These are phyloP conservation scores for Gracilaria domingensis DNA, from an alignment of 23 red algal genomes.

Conservation along the genomic window DNA sequence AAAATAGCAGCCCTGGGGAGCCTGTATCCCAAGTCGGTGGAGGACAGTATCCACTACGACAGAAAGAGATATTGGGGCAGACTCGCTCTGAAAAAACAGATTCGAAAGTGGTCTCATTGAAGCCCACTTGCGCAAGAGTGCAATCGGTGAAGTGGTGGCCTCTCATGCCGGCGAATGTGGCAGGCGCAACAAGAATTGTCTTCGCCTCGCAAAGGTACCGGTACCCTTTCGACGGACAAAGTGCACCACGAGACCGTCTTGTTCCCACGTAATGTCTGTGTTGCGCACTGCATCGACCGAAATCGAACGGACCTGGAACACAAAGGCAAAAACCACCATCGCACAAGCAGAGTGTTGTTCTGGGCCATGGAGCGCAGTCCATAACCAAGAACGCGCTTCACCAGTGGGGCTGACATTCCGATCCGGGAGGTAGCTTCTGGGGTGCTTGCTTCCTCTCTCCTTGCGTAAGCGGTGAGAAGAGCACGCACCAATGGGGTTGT, in stretches of 20 bases:
- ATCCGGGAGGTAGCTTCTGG: background rate
- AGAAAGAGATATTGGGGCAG: too few species aligned
- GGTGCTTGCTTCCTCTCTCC: background rate
- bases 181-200: background rate
- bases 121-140: background rate
- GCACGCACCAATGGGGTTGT: background rate
- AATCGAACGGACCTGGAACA: conserved; percentile 14
- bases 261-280: background rate
- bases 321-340: conserved; percentile 7
- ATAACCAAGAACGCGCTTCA: background rate
- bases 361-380: background rate
- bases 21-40: background rate
- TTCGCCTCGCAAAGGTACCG: background rate
- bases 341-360: background rate
- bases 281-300: background rate
- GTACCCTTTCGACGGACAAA: background rate
- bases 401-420: background rate
- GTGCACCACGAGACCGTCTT: background rate
- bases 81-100: too few species aligned
- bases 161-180: background rate
- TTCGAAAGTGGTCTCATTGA: background rate
- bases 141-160: background rate
- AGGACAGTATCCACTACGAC: too few species aligned
- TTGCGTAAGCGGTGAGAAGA: background rate
- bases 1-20: background rate